phyloP scores from a whole-genome alignment of 805 yeast species.

The Metschnikowia baotianmanensis region DNA sequence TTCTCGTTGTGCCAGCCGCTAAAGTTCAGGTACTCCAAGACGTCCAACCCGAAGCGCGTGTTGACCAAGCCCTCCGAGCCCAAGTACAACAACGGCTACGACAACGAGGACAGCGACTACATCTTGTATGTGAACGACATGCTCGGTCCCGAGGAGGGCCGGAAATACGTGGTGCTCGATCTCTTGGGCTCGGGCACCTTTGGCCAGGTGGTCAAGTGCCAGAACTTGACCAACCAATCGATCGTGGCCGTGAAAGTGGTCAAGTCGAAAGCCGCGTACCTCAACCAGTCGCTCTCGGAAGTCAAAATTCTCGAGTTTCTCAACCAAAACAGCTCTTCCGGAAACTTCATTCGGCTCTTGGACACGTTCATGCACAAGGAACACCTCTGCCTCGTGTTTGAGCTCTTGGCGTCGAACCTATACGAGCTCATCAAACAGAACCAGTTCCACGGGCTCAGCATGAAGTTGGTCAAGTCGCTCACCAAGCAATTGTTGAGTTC shows the following conservation, averaged over 20 bases:
- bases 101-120: constrained; percentile 86
- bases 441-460: constrained; percentile 85
- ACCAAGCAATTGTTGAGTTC: constrained; percentile 81
- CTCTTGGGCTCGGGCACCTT: constrained; percentile 95
- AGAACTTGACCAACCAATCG: constrained; percentile 72
- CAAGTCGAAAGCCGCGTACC: constrained; percentile 85
- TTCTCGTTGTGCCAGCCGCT: constrained; percentile 80
- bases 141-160: constrained; percentile 78
- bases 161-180: constrained; percentile 86
- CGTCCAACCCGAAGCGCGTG: constrained; percentile 88
- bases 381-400: constrained; percentile 91
- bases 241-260: constrained; percentile 93
- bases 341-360: constrained; percentile 70
- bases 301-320: constrained; percentile 81
- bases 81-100: constrained; percentile 73
- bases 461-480: constrained; percentile 73
- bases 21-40: constrained; percentile 72
- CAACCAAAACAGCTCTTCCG: constrained; percentile 63
- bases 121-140: constrained; percentile 93
- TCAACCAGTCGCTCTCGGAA: constrained; percentile 89
- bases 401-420: constrained; percentile 79
- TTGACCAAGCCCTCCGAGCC: constrained; percentile 91
- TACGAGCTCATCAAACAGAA: constrained; percentile 91
- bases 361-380: constrained; percentile 92
- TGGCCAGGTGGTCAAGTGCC: constrained; percentile 97